Evolutionary conservation across 2,329 filamentous ascomycete species (phyloP).

Genomic region (Curvularia sp.): DNA sequence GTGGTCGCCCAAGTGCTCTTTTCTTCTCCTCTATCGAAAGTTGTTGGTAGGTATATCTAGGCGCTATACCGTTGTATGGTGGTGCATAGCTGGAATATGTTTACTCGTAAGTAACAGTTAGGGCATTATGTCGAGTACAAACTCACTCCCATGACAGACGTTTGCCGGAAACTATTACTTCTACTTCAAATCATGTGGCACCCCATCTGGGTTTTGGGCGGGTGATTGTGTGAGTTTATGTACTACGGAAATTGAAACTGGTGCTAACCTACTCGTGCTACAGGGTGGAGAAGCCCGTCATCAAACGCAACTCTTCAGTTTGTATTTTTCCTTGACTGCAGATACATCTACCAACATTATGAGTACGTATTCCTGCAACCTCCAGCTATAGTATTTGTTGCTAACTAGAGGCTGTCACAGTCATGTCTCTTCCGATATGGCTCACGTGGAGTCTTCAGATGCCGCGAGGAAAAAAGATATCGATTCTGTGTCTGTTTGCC

Average conservation of each 20-base stretch:
- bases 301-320: constrained; percentile 27
- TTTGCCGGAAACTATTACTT: constrained; percentile 38
- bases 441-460: constrained; percentile 51
- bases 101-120: background rate
- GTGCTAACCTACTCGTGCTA: background rate
- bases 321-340: constrained; percentile 46
- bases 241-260: background rate
- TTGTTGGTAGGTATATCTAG: constrained; percentile 33
- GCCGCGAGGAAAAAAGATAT: constrained; percentile 41
- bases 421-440: constrained; percentile 49
- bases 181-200: constrained; percentile 27
- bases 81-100: constrained; percentile 42
- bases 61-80: constrained; percentile 47
- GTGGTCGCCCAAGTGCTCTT: constrained; percentile 15
- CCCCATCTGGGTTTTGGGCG: constrained; percentile 21
- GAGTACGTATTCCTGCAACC: constrained; percentile 24
- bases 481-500: constrained; percentile 39
- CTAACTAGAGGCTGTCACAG: constrained; percentile 19
- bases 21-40: constrained; percentile 47
- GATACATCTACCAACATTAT: constrained; percentile 48
- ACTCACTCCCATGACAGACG: constrained; percentile 28
- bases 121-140: constrained; percentile 20
- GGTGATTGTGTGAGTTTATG: constrained; percentile 15
- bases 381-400: background rate
- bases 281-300: constrained; percentile 7